phyloP scores from a whole-genome alignment of 208 protist genomes.

The Crithidia expoeki region DNA sequence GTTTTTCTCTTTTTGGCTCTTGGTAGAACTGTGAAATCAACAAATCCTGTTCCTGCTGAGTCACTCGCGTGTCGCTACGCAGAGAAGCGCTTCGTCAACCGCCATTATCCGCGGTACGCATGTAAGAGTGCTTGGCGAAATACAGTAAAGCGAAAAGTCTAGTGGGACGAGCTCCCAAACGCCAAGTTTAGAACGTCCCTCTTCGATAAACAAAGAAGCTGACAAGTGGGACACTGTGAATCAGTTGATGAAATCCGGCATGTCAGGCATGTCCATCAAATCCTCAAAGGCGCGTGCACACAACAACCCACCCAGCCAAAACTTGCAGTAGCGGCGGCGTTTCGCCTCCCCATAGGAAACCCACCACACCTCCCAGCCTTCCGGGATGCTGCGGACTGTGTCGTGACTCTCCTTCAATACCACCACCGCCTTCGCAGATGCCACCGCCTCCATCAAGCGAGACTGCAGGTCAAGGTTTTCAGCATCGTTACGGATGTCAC shows the following conservation, averaged over 20 bases:
- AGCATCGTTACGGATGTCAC: not conserved
- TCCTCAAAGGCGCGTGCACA: conserved; percentile 64
- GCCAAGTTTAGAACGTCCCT: too few species aligned
- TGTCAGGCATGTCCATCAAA: conserved; percentile 83
- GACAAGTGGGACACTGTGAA: too few species aligned
- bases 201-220: too few species aligned
- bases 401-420: conserved; percentile 27
- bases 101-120: too few species aligned
- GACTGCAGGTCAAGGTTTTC: conserved; percentile 17
- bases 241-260: conserved; percentile 76
- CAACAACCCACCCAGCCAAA: conserved; percentile 57
- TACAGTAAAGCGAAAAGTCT: too few species aligned
- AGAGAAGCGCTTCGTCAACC: too few species aligned
- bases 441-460: conserved; percentile 31
- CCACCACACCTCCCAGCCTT: conserved; percentile 80
- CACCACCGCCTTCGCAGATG: conserved; percentile 28
- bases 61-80: too few species aligned
- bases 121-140: too few species aligned
- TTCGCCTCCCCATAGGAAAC: conserved; percentile 58
- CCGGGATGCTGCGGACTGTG: conserved; percentile 28
- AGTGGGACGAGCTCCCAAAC: too few species aligned
- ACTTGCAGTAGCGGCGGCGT: conserved; percentile 58
- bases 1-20: too few species aligned
- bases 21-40: too few species aligned
- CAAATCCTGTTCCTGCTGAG: too few species aligned